Percentiles rank a stretch among this genome's conserved stretches.
Conservation (phyloP, 73 alveolate genomes). For the Symbiodinium pilosum region DNA sequence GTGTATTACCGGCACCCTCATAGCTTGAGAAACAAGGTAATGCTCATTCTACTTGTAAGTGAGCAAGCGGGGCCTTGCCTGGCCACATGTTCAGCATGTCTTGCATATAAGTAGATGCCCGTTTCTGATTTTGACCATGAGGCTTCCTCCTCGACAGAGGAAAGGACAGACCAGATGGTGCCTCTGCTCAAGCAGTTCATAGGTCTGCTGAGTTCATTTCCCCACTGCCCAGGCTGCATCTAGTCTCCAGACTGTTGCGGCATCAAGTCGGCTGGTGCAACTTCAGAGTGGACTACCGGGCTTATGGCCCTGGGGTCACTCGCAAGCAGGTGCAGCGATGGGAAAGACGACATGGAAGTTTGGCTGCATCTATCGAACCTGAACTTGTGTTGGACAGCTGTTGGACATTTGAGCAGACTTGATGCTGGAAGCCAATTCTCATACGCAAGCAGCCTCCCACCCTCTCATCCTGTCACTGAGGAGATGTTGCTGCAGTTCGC, state of each 20-base stretch:
- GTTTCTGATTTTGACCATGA: neutral
- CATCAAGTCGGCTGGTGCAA: neutral
- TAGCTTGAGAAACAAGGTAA: no score
- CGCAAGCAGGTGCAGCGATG: neutral
- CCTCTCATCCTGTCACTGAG: neutral
- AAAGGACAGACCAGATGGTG: neutral
- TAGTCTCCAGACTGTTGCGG: neutral
- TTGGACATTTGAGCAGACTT: no score
- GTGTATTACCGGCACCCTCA: no score
- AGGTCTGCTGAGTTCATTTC: no score
- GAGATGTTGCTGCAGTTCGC: neutral
- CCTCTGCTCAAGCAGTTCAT: neutral
- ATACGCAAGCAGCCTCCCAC: no score
- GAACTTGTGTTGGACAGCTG: no score
- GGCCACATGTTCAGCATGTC: neutral
- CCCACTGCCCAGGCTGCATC: neutral
- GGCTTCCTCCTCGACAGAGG: neutral
- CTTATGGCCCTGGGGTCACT: neutral
- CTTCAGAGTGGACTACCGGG: slow-evolving; percentile 1
- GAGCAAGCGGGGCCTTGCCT: neutral
- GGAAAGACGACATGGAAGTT: neutral
- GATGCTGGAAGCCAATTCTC: no score
- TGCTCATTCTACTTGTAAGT: no score
- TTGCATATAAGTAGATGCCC: no score
- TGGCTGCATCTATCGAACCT: neutral